phyloP scores from a whole-genome alignment of 306 rosid species.

The Argentina anserina region DNA sequence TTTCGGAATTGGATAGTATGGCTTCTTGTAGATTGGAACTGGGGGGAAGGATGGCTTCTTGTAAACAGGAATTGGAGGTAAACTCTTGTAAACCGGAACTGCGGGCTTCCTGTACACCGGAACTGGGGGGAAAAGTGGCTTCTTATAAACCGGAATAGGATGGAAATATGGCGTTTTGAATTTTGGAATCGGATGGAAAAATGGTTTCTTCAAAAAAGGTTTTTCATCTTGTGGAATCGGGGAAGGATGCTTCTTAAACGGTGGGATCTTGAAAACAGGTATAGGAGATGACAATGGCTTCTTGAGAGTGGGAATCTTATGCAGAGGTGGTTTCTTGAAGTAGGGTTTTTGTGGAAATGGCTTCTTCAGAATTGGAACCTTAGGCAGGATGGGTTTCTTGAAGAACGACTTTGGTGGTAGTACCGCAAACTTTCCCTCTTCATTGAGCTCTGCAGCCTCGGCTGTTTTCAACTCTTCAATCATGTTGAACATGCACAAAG shows the following conservation, averaged over 20 bases:
- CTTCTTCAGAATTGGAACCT: not conserved
- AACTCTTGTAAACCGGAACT: slow-evolving; percentile 7
- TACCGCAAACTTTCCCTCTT: slow-evolving; percentile 14
- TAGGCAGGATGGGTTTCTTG: not conserved
- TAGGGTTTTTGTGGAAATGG: not conserved
- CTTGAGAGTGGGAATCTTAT: not conserved
- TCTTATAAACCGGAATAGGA: slow-evolving; percentile 21
- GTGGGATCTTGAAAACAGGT: slow-evolving; percentile 2
- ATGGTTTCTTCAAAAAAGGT: slow-evolving; percentile 13
- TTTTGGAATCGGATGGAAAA: not conserved
- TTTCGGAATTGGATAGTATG: not conserved
- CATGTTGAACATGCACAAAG: not conserved
- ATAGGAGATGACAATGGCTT: not conserved
- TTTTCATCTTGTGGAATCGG: not conserved
- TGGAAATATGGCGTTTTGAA: slow-evolving; percentile 15
- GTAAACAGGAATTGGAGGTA: not conserved
- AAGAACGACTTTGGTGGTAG: slow-evolving; percentile 1
- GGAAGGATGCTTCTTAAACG: not conserved
- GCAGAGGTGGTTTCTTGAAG: slow-evolving; percentile 4
- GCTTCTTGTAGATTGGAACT: slow-evolving; percentile 21
- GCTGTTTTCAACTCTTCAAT: not conserved
- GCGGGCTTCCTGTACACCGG: slow-evolving; percentile 16
- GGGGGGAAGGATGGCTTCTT: slow-evolving; percentile 6
- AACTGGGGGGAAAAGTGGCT: not conserved
- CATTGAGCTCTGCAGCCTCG: not conserved